Evolutionary conservation across 768 basidiomycete species (phyloP).

Genomic region (Termitomyces titanicus): DNA sequence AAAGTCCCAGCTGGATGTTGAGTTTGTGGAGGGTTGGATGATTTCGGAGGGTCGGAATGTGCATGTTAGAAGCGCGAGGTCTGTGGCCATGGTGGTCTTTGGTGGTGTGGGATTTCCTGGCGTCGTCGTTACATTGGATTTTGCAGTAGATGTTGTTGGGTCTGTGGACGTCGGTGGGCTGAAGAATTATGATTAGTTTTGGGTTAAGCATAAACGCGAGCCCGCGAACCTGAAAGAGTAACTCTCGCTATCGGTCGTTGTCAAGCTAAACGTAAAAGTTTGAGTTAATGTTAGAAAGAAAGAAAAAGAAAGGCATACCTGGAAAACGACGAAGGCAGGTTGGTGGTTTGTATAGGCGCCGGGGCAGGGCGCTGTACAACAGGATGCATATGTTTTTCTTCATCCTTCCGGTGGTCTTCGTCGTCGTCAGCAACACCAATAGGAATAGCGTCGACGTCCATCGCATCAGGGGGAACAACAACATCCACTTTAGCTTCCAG

Average conservation of each 20-base stretch:
- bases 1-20: slow-evolving; percentile 52
- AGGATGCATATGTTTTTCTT: slow-evolving; percentile 54
- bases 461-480: slow-evolving; percentile 17
- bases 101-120: neutral
- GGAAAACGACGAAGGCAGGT: slow-evolving; percentile 9
- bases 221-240: neutral
- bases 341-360: slow-evolving; percentile 14
- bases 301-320: slow-evolving; percentile 5
- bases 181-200: neutral
- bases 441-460: slow-evolving; percentile 13
- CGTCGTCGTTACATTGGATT: neutral
- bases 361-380: slow-evolving; percentile 32
- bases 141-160: neutral
- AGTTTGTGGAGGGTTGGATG: slow-evolving; percentile 29
- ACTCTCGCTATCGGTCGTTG: neutral
- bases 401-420: slow-evolving; percentile 25
- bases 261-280: neutral
- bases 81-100: neutral
- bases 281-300: neutral
- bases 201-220: neutral
- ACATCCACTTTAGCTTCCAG: slow-evolving; percentile 20
- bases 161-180: neutral
- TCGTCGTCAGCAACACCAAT: slow-evolving; percentile 20
- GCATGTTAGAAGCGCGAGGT: slow-evolving; percentile 34
- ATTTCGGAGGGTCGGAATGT: slow-evolving; percentile 39